These are phyloP conservation scores for Takakia lepidozioides DNA, from an alignment of 225 moss, liverwort and hornwort species.

Conservation along the genomic window DNA sequence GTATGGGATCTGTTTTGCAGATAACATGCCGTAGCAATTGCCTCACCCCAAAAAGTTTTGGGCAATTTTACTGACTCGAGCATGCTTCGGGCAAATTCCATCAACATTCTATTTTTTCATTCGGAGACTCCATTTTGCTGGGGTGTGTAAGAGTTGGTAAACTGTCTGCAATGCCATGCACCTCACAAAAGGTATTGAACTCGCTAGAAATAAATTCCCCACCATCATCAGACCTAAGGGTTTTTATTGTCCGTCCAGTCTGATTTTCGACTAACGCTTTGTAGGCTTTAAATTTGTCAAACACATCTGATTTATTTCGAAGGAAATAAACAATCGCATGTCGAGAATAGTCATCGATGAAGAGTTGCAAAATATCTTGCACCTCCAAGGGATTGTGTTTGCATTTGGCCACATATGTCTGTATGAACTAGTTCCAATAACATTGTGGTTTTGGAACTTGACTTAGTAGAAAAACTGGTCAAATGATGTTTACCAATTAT, in stretches of 20 bases:
- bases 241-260: not conserved
- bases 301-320: not conserved
- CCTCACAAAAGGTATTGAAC: not conserved
- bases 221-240: not conserved
- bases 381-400: not conserved
- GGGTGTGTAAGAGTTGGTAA: not conserved
- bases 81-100: not conserved
- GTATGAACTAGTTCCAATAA: not conserved
- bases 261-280: constrained; percentile 1
- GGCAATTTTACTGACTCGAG: not conserved
- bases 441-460: not conserved
- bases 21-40: not conserved
- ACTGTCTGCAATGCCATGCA: not conserved
- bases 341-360: constrained; percentile 5
- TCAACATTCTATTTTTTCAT: not conserved
- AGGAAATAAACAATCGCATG: not conserved
- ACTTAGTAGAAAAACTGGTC: not conserved
- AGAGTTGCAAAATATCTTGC: not conserved
- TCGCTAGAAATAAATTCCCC: not conserved
- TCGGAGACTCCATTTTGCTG: constrained; percentile 2
- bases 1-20: not conserved
- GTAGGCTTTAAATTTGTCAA: not conserved
- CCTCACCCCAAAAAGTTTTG: constrained; percentile 7
- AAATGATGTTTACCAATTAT: not conserved
- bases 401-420: not conserved